Percentiles rank a stretch among this genome's conserved stretches.
Evolutionary conservation across 345 rosid genomes (phyloP).

Genomic region (Gossypium stocksii): DNA sequence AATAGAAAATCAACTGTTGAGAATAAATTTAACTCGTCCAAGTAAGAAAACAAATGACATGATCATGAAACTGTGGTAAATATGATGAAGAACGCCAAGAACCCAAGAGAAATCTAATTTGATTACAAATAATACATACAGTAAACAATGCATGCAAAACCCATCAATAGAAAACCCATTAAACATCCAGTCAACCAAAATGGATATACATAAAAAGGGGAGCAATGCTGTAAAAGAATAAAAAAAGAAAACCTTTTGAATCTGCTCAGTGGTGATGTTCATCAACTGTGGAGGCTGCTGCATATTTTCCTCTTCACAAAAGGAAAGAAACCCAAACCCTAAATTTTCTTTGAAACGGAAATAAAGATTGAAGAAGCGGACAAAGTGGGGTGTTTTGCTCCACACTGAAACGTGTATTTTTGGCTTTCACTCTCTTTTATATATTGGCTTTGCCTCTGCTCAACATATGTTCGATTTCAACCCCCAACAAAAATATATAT

Average conservation of each 20-base stretch:
- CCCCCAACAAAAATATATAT: not conserved
- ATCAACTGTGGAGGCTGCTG: constrained; percentile 42
- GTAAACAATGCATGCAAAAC: constrained; percentile 17
- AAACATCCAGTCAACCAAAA: not conserved
- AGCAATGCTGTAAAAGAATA: not conserved
- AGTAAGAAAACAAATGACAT: not conserved
- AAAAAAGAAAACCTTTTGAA: constrained; percentile 36
- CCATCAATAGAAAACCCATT: not conserved
- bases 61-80: not conserved
- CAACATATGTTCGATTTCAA: not conserved
- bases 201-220: not conserved
- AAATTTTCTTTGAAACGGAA: not conserved
- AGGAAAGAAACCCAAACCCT: constrained; percentile 5
- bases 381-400: constrained; percentile 1
- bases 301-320: constrained; percentile 20
- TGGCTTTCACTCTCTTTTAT: not conserved
- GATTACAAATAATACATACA: not conserved
- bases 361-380: not conserved
- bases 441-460: not conserved
- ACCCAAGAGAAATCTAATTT: not conserved
- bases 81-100: not conserved
- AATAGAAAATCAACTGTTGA: not conserved
- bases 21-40: not conserved
- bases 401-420: constrained; percentile 7
- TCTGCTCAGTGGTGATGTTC: constrained; percentile 50